A percentile compares a stretch with the other conserved stretches of the same genome.
Evolutionary conservation across 2,329 filamentous ascomycete species (phyloP).

Genomic region (Mycocentrospora acerina): DNA sequence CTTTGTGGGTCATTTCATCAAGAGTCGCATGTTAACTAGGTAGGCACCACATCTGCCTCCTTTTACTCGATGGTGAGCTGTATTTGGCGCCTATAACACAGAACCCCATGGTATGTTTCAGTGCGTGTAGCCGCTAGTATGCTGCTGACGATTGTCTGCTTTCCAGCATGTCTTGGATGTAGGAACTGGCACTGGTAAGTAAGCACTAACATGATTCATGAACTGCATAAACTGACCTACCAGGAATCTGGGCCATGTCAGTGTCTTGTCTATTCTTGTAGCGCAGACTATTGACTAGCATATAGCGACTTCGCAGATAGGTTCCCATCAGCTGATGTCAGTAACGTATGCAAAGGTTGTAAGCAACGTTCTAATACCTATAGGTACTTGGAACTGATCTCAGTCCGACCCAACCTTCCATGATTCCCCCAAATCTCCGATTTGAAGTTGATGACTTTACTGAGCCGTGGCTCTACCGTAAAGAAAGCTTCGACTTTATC

Average conservation of each 20-base stretch:
- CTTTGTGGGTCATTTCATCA: too few relatives aligned
- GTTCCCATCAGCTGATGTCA: slow-evolving; percentile 36
- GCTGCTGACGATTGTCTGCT: neutral
- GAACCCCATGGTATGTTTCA: slow-evolving; percentile 19
- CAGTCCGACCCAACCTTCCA: slow-evolving; percentile 42
- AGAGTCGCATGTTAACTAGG: too few relatives aligned
- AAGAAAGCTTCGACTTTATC: slow-evolving; percentile 25
- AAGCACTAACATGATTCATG: neutral
- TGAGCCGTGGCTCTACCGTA: slow-evolving; percentile 31
- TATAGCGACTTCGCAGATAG: slow-evolving; percentile 43
- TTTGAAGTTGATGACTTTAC: slow-evolving; percentile 39
- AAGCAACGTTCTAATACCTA: slow-evolving; percentile 11
- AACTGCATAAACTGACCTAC: slow-evolving; percentile 8
- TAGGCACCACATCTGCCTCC: slow-evolving; percentile 29
- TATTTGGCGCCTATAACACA: slow-evolving; percentile 22
- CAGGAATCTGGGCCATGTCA: slow-evolving; percentile 46
- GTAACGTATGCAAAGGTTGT: neutral
- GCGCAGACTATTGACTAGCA: slow-evolving; percentile 1
- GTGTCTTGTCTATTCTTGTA: slow-evolving; percentile 2
- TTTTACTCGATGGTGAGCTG: slow-evolving; percentile 27
- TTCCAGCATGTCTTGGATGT: slow-evolving; percentile 42
- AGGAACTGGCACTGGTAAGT: slow-evolving; percentile 42
- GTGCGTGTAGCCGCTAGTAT: neutral
- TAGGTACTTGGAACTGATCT: slow-evolving; percentile 41
- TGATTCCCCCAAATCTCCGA: slow-evolving; percentile 33